phyloP scores from a whole-genome alignment of 1,284 basidiomycete species.

The Marasmius tenuissimus region DNA sequence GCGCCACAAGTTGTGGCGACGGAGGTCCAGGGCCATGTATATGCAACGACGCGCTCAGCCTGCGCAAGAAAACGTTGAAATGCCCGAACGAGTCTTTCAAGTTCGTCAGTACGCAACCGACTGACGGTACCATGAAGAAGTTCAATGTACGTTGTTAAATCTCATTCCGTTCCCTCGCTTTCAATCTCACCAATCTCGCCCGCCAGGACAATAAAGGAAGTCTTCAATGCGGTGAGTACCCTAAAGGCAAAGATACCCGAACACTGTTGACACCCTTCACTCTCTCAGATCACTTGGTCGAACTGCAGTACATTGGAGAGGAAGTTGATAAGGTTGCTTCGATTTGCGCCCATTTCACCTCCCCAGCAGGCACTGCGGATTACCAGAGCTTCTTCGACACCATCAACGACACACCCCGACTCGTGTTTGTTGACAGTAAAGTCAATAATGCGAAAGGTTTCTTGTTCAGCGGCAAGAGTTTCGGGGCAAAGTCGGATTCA shows the following conservation, averaged over 20 bases:
- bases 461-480: slow-evolving; percentile 3
- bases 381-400: slow-evolving; percentile 7
- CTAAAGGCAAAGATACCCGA: neutral
- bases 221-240: neutral
- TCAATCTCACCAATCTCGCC: no score
- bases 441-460: slow-evolving; percentile 15
- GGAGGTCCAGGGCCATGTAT: neutral
- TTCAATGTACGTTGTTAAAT: neutral
- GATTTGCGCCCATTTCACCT: slow-evolving; percentile 6
- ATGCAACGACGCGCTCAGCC: neutral
- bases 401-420: slow-evolving; percentile 5
- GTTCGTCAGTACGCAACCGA: neutral
- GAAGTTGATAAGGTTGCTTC: slow-evolving; percentile 6
- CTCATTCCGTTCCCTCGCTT: neutral
- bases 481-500: neutral
- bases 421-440: slow-evolving; percentile 5
- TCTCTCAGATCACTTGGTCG: slow-evolving; percentile 6
- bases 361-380: neutral
- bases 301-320: slow-evolving; percentile 12
- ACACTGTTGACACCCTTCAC: neutral
- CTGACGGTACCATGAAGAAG: neutral
- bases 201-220: neutral
- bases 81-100: neutral
- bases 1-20: neutral
- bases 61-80: neutral